Base-by-base conservation (phyloP, 2,329 filamentous ascomycete species). In the Aspergillus candidus region DNA sequence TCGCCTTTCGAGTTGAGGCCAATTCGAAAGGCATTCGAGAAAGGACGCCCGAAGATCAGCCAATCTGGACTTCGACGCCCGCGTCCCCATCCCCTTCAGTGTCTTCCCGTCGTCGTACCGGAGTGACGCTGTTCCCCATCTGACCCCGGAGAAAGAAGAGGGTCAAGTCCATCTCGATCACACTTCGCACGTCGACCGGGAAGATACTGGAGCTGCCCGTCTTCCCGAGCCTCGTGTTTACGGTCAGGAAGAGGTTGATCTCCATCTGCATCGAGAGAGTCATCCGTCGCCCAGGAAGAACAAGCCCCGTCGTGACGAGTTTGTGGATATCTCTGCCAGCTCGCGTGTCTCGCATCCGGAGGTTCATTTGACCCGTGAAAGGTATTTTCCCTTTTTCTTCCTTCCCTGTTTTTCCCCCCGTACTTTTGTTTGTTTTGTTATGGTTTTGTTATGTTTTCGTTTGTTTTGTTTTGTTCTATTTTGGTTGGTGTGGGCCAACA, bases 31-130 rank as follows among this genome's bases (percentile, higher is more conserved):
- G 63, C 63, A 67, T 81, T 81, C 79, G 80, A 87, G 83, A 83
- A 82, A 77, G 78, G 80, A 75, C 82, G 75, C 74, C 72, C 71
- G 70, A 75, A 82, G 86, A 83, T 83, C 85, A 85, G 88, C 77
- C 88, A 96, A 88, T 79, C 90, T 96, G 90, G 90, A 96, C 88
- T 96, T 94, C 93, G 90, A 95, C 86, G 89, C 90, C 77, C 87
- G 89, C 76, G 87, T 96, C 76, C 88, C 91, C 80, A 93, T 97
- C 76, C 91, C 91, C 77, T 94, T 96, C 84, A 96, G 89, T 87
- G 86, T 96, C 86, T 96, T 97, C 83, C 91, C 91, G 79, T 95
- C 89, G 74, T 88, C 89, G 75, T 97, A 96, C 82, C 82, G 86
- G 75, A 83, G 78, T 79, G 79, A 82, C 75, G 76, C 77, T 75